Conservation (phyloP, 345 rosid genomes). For the Lumnitzera racemosa region DNA sequence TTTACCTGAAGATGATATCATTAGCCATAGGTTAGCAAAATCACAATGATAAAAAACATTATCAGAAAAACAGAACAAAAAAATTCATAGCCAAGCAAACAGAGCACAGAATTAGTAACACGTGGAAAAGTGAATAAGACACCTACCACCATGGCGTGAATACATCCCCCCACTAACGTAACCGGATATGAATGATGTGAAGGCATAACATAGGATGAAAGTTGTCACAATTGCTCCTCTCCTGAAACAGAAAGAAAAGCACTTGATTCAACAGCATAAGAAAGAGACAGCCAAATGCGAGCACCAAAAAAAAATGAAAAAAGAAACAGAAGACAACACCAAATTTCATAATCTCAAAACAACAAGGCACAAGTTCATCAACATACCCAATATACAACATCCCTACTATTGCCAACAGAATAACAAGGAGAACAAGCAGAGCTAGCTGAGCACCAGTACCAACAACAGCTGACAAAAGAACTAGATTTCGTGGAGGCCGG, state of each 20-base stretch:
- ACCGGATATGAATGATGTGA: constrained; percentile 95
- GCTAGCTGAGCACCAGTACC: constrained; percentile 97
- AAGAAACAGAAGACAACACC: neutral
- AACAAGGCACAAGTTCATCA: constrained; percentile 5
- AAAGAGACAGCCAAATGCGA: neutral
- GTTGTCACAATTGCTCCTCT: constrained; percentile 99
- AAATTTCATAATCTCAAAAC: neutral
- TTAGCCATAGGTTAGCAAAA: neutral
- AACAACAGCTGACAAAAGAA: constrained; percentile 81
- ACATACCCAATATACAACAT: constrained; percentile 86
- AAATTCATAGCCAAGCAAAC: constrained; percentile 1
- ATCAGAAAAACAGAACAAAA: neutral
- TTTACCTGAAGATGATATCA: constrained; percentile 48
- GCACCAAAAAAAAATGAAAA: neutral
- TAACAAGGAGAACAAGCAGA: constrained; percentile 86
- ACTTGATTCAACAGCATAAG: neutral
- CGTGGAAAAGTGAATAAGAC: constrained; percentile 7
- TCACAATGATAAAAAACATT: neutral
- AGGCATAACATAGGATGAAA: constrained; percentile 90
- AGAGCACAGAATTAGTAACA: constrained; percentile 2
- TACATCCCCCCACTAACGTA: constrained; percentile 99
- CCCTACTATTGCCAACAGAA: constrained; percentile 83
- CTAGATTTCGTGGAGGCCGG: constrained; percentile 61
- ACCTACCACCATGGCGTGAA: constrained; percentile 92
- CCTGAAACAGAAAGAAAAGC: constrained; percentile 36